Evolutionary conservation across 176 grass and related monocot genomes (phyloP).

Genomic region (Rhipidocladum racemiflorum): DNA sequence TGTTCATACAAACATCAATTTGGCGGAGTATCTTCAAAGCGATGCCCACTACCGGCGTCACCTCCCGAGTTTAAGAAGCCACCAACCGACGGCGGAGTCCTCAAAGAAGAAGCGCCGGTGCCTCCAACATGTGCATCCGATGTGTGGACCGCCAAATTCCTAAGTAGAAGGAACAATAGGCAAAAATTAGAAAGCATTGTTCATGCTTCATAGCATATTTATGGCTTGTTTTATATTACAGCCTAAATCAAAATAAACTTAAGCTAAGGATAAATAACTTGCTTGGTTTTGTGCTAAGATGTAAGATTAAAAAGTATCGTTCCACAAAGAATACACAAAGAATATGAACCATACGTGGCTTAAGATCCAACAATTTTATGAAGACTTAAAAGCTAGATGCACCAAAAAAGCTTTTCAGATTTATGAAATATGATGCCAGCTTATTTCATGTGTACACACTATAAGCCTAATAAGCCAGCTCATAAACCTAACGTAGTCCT

Average conservation of each 20-base stretch:
- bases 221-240: background rate
- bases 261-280: background rate
- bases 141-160: constrained; percentile 49
- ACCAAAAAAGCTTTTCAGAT: background rate
- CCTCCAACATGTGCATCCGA: too few species aligned
- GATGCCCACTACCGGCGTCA: too few species aligned
- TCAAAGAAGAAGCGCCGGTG: too few species aligned
- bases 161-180: background rate
- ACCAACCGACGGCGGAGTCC: too few species aligned
- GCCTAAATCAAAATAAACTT: background rate
- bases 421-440: background rate
- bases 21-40: too few species aligned
- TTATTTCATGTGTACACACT: background rate
- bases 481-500: background rate
- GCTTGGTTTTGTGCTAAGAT: background rate
- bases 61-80: too few species aligned
- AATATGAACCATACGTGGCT: background rate
- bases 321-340: too few species aligned
- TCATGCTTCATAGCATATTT: constrained; percentile 11
- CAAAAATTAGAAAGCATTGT: background rate
- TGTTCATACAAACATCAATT: too few species aligned
- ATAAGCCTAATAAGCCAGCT: background rate
- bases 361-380: background rate
- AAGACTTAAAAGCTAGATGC: background rate
- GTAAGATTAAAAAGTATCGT: background rate